Evolutionary conservation across 73 alveolate species (phyloP), one percentile per base, ranked within the genome.

Genomic region (Paramecium sonneborni): DNA sequence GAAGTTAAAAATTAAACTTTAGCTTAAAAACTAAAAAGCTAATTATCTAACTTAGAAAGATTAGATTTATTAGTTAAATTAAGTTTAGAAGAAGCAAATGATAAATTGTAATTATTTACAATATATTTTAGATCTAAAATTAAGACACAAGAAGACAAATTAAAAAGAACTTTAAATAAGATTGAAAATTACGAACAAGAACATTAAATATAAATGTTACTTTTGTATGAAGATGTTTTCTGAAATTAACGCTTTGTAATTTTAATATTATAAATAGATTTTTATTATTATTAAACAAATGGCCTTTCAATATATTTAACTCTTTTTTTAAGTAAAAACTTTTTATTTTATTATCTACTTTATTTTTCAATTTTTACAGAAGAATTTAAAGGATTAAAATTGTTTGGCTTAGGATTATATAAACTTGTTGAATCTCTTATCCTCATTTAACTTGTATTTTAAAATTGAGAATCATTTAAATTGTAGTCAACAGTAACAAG

Each of bases 31-130:
- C 41, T 86, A 11, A 62, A 86, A 24, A 62, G 72, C 30, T 55
- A 76, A 20, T 24, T 86, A 38, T 62, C 52, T 21, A 76, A 52
- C 24, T 68, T 86, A 35, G 93, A 86, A 62, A 86, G 93, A 62
- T 76, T 76, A 62, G 93, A 86, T 86, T 86, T 86, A 62, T 72
- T 86, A 57, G 93, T 76, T 28, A 76, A 86, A 24, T 57, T 62
- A 58, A 58, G 67, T 67, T 41, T 58, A 62, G 39, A 86, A 23
- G 93, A 86, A 86, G 93, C 93, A 14, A 62, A 58, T 7, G 55
- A 86, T 32, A 86, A 52, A 39, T 35, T 86, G 93, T 86, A 86
- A 35, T 37, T 18, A 18, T 52, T 44, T 52, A 3, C 5, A 5
- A 52, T 52, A n/a, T 0, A 52, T 18, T 62, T 14, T 62, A 62